Conservation (phyloP, 73 alveolate species). For the Paramecium caudatum region DNA sequence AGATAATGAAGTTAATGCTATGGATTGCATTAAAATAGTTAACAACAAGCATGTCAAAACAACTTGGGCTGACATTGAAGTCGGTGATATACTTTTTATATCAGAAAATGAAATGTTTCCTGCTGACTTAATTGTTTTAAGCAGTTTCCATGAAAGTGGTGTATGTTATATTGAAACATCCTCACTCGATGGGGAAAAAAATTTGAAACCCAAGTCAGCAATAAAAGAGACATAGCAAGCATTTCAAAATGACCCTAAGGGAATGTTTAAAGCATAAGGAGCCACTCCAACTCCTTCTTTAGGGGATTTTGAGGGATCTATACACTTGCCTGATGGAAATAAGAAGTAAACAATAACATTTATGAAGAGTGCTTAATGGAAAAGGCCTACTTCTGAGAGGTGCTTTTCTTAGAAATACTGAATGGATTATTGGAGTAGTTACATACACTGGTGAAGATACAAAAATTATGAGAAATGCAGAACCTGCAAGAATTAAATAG, state of each 20-base stretch:
- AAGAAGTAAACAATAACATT: neutral
- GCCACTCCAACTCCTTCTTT: conserved; percentile 7
- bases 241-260: neutral
- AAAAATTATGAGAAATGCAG: conserved; percentile 96
- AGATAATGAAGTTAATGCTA: conserved; percentile 81
- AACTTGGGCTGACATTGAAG: conserved; percentile 83
- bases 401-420: conserved; percentile 93
- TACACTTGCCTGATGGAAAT: conserved; percentile 31
- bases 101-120: conserved; percentile 97
- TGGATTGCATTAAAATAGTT: conserved; percentile 28
- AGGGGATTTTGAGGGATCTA: conserved; percentile 40
- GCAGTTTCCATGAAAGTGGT: conserved; percentile 85
- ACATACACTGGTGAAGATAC: conserved; percentile 97
- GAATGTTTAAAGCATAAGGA: neutral
- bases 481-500: conserved; percentile 93
- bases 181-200: conserved; percentile 91
- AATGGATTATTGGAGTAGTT: conserved; percentile 92
- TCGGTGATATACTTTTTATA: conserved; percentile 93
- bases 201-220: conserved; percentile 87
- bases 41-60: conserved; percentile 4
- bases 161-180: conserved; percentile 85
- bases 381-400: conserved; percentile 95
- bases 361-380: conserved; percentile 76
- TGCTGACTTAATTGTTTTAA: conserved; percentile 96
- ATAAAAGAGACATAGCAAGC: conserved; percentile 44